A percentile compares a stretch with the other conserved stretches of the same genome.
These are phyloP conservation scores for Osmanthus fragrans DNA, from an alignment of 257 asterid species.

Conservation along the genomic window DNA sequence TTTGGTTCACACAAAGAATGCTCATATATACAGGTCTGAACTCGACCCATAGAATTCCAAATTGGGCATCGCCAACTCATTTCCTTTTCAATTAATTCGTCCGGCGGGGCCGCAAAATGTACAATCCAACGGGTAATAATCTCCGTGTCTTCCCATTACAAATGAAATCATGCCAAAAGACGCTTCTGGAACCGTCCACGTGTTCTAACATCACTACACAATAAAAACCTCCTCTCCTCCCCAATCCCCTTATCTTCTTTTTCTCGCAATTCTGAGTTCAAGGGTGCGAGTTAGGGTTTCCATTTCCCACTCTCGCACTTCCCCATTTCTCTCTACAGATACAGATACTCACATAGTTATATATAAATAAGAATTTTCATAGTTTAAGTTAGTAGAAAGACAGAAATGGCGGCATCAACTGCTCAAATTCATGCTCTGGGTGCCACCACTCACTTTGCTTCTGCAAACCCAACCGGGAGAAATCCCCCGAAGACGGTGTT, in stretches of 20 bases:
- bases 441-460: constrained; percentile 27
- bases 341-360: neutral
- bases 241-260: constrained; percentile 25
- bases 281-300: constrained; percentile 10
- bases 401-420: constrained; percentile 42
- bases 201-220: constrained; percentile 35
- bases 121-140: constrained; percentile 7
- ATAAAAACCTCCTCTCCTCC: neutral
- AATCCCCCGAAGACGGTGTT: constrained; percentile 29
- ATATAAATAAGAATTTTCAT: neutral
- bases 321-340: neutral
- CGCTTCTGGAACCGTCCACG: constrained; percentile 46
- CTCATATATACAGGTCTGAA: neutral
- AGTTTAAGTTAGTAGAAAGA: neutral
- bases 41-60: neutral
- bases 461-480: constrained; percentile 19
- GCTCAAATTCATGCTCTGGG: constrained; percentile 61
- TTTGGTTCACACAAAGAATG: too few relatives aligned
- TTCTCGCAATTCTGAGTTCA: neutral
- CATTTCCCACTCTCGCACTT: neutral
- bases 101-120: neutral
- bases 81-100: neutral
- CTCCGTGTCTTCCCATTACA: constrained; percentile 14
- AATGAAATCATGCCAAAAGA: constrained; percentile 1
- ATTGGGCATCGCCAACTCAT: neutral